These are phyloP conservation scores for Dianthus caryophyllus DNA, from an alignment of 148 eudicot species.

Conservation along the genomic window DNA sequence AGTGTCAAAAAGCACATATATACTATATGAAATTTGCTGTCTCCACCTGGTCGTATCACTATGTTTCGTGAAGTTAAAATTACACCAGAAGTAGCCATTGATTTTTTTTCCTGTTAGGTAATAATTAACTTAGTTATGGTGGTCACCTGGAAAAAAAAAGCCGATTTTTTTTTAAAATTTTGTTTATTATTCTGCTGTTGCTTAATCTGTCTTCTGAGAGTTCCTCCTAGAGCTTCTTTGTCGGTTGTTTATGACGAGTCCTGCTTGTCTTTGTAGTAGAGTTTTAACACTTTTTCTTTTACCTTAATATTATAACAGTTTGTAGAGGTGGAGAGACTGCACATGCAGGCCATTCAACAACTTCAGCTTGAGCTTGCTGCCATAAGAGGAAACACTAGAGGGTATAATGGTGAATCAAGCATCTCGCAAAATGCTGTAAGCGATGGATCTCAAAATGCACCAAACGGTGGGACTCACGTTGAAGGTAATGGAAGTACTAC, in stretches of 20 bases:
- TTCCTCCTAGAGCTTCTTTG: background rate
- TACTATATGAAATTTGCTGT: no score
- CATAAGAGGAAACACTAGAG: constrained; percentile 52
- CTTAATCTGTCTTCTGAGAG: background rate
- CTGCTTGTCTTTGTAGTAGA: background rate
- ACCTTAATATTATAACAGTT: constrained; percentile 36
- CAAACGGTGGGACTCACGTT: constrained; percentile 45
- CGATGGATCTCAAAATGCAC: constrained; percentile 48
- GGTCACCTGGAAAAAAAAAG: no score
- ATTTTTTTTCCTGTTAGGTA: background rate
- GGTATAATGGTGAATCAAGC: constrained; percentile 37
- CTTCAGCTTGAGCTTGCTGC: constrained; percentile 75
- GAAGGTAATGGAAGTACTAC: constrained; percentile 48
- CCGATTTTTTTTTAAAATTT: no score
- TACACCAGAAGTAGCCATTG: background rate
- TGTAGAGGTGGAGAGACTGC: constrained; percentile 86
- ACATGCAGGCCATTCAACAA: constrained; percentile 67
- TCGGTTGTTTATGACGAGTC: background rate
- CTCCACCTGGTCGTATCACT: background rate
- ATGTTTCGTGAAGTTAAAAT: background rate
- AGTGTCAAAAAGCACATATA: no score
- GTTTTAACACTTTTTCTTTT: constrained; percentile 11
- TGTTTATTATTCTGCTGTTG: no score
- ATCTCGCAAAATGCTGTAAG: constrained; percentile 37
- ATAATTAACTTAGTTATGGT: background rate